phyloP scores from a whole-genome alignment of 164 flowering plant species.

The Brasenia schreberi region DNA sequence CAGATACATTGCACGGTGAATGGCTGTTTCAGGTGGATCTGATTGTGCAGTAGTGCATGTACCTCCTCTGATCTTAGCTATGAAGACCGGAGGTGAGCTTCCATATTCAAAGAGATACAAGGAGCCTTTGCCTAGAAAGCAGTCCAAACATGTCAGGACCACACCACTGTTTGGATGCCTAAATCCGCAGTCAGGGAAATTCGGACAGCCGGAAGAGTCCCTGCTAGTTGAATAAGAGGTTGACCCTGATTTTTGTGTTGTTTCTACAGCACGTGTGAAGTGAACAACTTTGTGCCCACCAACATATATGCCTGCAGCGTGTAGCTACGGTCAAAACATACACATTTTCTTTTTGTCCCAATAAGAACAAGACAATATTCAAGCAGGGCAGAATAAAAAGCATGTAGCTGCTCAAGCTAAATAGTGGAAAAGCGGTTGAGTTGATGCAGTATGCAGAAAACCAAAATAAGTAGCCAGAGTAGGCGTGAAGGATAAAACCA shows the following conservation, averaged over 20 bases:
- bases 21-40: constrained; percentile 50
- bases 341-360: background rate
- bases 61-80: constrained; percentile 90
- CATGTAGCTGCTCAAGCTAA: no score
- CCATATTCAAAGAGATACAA: constrained; percentile 77
- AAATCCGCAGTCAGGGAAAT: constrained; percentile 91
- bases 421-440: no score
- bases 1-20: constrained; percentile 91
- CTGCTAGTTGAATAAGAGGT: constrained; percentile 17
- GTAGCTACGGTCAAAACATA: background rate
- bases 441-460: no score
- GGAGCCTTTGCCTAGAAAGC: constrained; percentile 71
- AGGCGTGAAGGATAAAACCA: no score
- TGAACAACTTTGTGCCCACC: constrained; percentile 8
- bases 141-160: constrained; percentile 76
- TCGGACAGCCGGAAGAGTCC: constrained; percentile 37
- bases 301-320: constrained; percentile 7
- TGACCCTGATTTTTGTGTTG: background rate
- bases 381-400: no score
- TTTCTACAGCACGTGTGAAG: constrained; percentile 3
- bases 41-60: constrained; percentile 86
- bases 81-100: constrained; percentile 52
- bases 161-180: constrained; percentile 83
- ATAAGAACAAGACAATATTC: no score
- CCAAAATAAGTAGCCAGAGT: no score